Base-by-base conservation (phyloP, 139 green algal genomes). In the Micromonas pusilla region DNA sequence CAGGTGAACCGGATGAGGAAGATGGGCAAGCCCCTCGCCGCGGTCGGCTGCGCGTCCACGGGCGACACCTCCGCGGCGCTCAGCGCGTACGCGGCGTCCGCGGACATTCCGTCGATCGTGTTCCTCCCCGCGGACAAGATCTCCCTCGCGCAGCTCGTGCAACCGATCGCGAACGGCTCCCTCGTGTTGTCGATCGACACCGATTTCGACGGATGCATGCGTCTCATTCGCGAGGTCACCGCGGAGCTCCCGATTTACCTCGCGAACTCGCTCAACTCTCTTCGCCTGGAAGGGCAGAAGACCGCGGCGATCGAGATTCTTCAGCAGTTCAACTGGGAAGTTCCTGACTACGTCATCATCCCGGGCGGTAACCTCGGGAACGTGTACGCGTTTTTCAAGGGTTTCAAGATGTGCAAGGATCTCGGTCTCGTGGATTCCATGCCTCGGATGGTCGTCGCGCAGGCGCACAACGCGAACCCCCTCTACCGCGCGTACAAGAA, bases 371-470 rank as follows among this genome's bases (percentile, higher is more conserved):
- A 99, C 90, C 88, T 99, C 36, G 96, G 96, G 81, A 99, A 99
- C 91, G 91, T 99, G 66, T 99, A 99, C 83, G 96, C 96, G 19
- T 99, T 99, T 81, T 98, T 98, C 92, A 99, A 99, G 88, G 91
- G 91, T 45, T 96, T 96, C 83, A 85, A 91, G 72, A 91, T 95
- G 91, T 91, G 85, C 87, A 88, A 86, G 79, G 95, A 99, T 32
- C 88, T 99, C 70, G 96, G 96, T 34, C 85, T 99, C 34, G 86
- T 92, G 16, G 88, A 97, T 83, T 76, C 82, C 20, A 88, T 99
- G 63, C 96, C 96, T 1, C 88, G 95, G n/a, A 84, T 99, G 73
- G 96, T 98, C 30, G 89, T 72, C 23, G 74, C 74, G 37, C 87
- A 97, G 86, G 94, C 95, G 25, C 74, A 86, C 19, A 98, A 98